phyloP scores from a whole-genome alignment of 1,139 yeast species.

The Kodamaea sp. region DNA sequence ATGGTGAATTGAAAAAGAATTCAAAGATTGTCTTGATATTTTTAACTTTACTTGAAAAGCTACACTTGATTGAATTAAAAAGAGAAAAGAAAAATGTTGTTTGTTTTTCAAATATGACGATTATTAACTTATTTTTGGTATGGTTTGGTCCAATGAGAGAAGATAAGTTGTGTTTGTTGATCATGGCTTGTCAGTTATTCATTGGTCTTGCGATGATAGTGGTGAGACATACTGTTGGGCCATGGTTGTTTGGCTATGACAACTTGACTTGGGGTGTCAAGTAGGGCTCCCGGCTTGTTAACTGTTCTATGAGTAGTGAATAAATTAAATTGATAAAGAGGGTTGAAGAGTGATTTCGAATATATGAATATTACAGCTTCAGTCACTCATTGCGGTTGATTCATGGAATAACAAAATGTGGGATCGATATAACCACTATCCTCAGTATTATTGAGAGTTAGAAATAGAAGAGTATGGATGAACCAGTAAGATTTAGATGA shows the following conservation, averaged over 20 bases:
- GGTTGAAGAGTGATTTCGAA: too few species aligned
- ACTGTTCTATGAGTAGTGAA: not conserved
- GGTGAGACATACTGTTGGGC: conserved; percentile 81
- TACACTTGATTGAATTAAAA: conserved; percentile 50
- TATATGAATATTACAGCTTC: too few species aligned
- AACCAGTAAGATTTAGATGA: too few species aligned
- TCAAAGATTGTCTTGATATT: conserved; percentile 21
- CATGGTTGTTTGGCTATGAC: conserved; percentile 84
- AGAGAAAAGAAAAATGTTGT: conserved; percentile 32
- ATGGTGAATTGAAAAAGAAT: conserved; percentile 25
- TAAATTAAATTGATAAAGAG: conserved; percentile 3
- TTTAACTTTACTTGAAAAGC: conserved; percentile 33
- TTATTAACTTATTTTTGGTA: conserved; percentile 77
- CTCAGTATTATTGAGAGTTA: too few species aligned
- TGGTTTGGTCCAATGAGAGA: conserved; percentile 90
- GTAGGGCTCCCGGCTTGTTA: conserved; percentile 10
- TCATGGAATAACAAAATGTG: too few species aligned
- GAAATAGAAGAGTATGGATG: too few species aligned
- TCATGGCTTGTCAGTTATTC: conserved; percentile 59
- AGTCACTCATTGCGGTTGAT: too few species aligned
- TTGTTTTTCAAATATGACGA: conserved; percentile 76
- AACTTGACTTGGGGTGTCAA: conserved; percentile 56
- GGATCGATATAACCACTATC: too few species aligned
- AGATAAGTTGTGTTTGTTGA: conserved; percentile 59
- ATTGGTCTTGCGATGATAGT: conserved; percentile 66